Evolutionary conservation across 2,329 filamentous ascomycete species (phyloP), one percentile per base, ranked within the genome.

Genomic region (Dactylellina cionopaga): DNA sequence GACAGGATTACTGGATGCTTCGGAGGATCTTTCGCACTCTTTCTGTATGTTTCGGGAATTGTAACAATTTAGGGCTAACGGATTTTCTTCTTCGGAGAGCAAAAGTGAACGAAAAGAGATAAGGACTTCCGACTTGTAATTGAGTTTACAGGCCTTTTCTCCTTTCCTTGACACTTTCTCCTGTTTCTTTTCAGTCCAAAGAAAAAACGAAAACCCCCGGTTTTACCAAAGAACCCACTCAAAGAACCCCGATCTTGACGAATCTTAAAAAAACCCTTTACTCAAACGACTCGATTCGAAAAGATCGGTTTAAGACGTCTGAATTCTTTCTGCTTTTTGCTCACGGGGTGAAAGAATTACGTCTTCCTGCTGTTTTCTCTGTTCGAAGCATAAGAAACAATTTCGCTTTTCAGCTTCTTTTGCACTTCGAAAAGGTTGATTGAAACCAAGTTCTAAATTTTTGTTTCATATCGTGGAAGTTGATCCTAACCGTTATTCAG

Each of bases 241-340:
- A 56, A 71, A 71, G 43, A 58, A 71, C 49, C 55, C 66, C 66
- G 58, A 56, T 71, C 66, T 71, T 59, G 41, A 63, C 66, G 66
- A 71, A 64, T 71, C 66, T 47, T 47, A 71, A 71, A 51, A 71
- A 71, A n/a, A n/a, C n/a, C 58, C 66, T 58, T 25, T n/a, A 55
- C 43, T 47, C 19, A 43, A 47, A 49, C 11, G 58, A 63, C 52
- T 64, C 66, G 66, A 64, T 71, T 71, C 66, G 25, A 37, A 62
- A 29, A 71, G 66, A 71, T 71, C 44, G 66, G 66, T 55, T 52
- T 49, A 51, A 35, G 66, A 62, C 56, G 66, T 29, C 52, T 52
- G 66, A 71, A 64, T 64, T 71, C 66, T 71, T 70, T 71, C 66
- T 58, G n/a, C n/a, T n/a, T n/a, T n/a, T n/a, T 58, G 41, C 44